phyloP scores from a whole-genome alignment of 169 alveolate species.

The Eimeria necatrix region DNA sequence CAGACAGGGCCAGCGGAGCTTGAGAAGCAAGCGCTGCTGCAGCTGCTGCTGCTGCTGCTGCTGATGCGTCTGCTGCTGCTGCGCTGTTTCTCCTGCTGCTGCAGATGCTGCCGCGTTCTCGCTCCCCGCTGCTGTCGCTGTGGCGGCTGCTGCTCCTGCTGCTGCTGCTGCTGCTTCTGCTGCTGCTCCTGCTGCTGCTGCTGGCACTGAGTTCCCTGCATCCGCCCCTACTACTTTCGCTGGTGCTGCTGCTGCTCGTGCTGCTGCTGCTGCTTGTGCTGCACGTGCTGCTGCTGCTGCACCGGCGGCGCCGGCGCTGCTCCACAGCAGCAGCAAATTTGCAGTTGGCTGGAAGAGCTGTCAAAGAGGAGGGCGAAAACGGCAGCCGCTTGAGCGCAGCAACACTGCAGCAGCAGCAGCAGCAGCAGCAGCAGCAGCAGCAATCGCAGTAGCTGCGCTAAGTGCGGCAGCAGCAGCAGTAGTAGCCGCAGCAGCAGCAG shows the following conservation, averaged over 20 bases:
- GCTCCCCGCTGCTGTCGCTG: background rate
- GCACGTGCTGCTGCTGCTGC: background rate
- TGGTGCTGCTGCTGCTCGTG: background rate
- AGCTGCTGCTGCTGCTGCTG: slow-evolving; percentile 10
- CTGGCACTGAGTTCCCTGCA: no score
- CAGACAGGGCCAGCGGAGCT: no score
- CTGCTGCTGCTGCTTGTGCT: background rate
- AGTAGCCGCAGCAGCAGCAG: background rate
- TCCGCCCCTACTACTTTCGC: background rate
- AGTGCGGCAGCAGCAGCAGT: background rate
- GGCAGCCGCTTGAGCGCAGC: background rate
- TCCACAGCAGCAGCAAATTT: background rate
- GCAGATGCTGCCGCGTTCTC: background rate
- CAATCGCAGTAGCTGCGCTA: background rate
- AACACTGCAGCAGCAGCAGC: slow-evolving; percentile 11
- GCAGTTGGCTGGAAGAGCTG: background rate
- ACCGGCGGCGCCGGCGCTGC: background rate
- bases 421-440: background rate
- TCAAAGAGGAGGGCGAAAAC: background rate
- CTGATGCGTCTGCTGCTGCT: background rate
- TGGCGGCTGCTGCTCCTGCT: no score
- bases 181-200: background rate
- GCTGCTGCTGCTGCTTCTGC: no score
- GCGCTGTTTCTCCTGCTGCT: background rate
- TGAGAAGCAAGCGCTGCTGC: no score